Base-by-base conservation (phyloP, 2,329 filamentous ascomycete species). In the Coniochaeta prunicola region DNA sequence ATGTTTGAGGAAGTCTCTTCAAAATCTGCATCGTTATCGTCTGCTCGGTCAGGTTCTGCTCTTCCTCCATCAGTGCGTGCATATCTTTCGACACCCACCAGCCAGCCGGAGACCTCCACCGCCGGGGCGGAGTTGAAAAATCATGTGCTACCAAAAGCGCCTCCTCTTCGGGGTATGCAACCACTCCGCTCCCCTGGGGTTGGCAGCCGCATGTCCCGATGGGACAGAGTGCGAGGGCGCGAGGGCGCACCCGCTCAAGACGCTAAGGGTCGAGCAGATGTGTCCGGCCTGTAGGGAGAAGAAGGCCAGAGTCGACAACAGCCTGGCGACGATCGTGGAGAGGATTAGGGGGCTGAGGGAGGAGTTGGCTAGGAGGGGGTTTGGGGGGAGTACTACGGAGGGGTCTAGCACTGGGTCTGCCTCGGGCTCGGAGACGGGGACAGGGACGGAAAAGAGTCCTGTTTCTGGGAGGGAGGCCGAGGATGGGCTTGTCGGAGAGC, bases 131-230 rank as follows among this genome's bases (percentile, higher is more conserved):
- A n/a, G n/a, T n/a, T n/a, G n/a, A n/a, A n/a, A n/a, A n/a, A 55
- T 8, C 26, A 56, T 56, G 54, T 56, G 54, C 54, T 42, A 56
- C 54, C 54, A 56, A 30, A 30, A 42, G 26, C 33, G 33, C 17
- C 54, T 56, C 33, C 4, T 56, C 33, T 56, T 42, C 54, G 19
- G 54, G 2, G 7, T 9, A 17, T 56, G 54, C 34, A 56, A 42
- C 54, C 54, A 56, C 54, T 56, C 54, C 3, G 19, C 21, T 3
- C 19, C n/a, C 2, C 33, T 56, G 15, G 33, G 24, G 7, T 4
- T 9, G 13, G 54, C 34, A 17, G 4, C 9, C 4, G 3, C 34
- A 4, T 42, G 54, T 19, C 26, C 8, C 19, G 33, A 33, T 31
- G 3, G 21, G 53, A 54, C 3, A 17, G 30, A 5, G 4, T 56